Base-by-base conservation (phyloP, 148 eudicot species). In the Cornus florida region DNA sequence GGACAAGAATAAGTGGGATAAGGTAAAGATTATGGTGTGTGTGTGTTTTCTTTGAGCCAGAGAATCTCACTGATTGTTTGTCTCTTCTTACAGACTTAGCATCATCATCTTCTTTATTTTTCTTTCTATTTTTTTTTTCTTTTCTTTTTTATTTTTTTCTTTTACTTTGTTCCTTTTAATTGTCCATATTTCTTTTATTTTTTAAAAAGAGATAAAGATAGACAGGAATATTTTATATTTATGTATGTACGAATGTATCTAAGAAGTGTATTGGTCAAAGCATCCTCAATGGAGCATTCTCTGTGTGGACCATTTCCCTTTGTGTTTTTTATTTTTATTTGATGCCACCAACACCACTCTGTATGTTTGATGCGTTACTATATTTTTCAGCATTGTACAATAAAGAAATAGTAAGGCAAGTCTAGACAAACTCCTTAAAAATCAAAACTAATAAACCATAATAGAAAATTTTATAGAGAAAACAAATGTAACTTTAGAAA, bases 1-100 rank as follows among this genome's bases (percentile, higher is more conserved):
- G 76, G 87, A 78, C 86, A 88, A 77, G 79, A 66, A 41, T 73
- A 72, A 83, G 85, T 83, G 92, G 88, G 83, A 46, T 23, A 62
- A 79, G 79, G 68, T 43, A 74, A 50, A 28, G 65, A 50, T 69
- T 12, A 20, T 48, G 48, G 67, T 84, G 62, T 60, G 72, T 41
- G 35, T 35, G 3, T 35, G 43, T 28, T 70, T 70, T 64, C 46
- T 75, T 70, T 67, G 43, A 69, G 78, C 23, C 74, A 74, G 79
- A 38, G 80, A 83, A 89, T 91, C 84, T 82, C 88, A 87, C 89
- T 76, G 43, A 84, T 81, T 78, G 73, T 35, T 87, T 86, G 91
- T 89, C 88, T 84, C 77, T 78, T 77, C 70, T 72, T 48, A 53
- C 60, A 59, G 17, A 28, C 28, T 13, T 3, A 43, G 48, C 59